Conservation (phyloP, 192 early-diverging fungal species). For the Glomus cerebriforme region DNA sequence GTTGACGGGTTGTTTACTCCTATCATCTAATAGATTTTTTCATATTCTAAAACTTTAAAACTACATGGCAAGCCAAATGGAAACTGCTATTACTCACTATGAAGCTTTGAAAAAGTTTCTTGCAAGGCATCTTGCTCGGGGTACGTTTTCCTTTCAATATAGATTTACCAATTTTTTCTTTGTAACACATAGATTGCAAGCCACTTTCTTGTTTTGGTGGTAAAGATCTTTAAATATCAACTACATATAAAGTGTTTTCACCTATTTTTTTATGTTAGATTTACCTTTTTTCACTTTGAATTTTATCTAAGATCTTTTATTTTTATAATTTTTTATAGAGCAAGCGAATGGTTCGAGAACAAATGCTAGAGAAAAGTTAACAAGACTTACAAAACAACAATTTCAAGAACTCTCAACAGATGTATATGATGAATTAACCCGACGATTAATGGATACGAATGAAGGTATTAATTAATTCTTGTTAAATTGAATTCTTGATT, state of each 20-base stretch:
- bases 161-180: neutral
- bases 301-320: neutral
- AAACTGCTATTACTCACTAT: slow-evolving; percentile 54
- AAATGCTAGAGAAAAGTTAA: slow-evolving; percentile 74
- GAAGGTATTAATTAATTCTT: slow-evolving; percentile 55
- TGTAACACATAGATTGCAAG: no score
- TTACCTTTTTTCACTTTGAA: neutral
- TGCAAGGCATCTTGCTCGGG: slow-evolving; percentile 48
- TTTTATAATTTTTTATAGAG: slow-evolving; percentile 35
- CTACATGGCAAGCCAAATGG: slow-evolving; percentile 31
- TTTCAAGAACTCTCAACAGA: slow-evolving; percentile 95
- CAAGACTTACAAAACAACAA: slow-evolving; percentile 75
- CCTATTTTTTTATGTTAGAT: neutral
- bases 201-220: no score
- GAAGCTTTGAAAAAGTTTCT: slow-evolving; percentile 55
- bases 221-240: no score
- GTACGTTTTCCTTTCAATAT: slow-evolving; percentile 22
- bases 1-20: neutral
- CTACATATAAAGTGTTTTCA: no score
- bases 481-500: neutral
- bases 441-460: slow-evolving; percentile 58
- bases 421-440: slow-evolving; percentile 91
- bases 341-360: slow-evolving; percentile 46
- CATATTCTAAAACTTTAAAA: no score
- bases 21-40: neutral